phyloP scores from a whole-genome alignment of 352 stramenopile genomes.

The Phytopythium helicoides region DNA sequence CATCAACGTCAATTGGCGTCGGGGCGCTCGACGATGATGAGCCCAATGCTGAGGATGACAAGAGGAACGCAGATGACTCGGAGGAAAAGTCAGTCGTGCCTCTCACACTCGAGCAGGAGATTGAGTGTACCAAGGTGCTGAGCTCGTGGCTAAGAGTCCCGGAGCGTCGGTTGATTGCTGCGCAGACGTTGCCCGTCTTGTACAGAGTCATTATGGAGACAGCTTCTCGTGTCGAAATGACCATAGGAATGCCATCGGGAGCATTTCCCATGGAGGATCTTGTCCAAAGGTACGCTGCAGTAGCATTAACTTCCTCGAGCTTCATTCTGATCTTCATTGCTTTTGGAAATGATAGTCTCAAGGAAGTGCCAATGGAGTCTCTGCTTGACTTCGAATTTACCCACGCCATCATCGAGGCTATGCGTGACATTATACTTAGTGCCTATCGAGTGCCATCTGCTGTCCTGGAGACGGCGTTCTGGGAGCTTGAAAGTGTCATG shows the following conservation, averaged over 20 bases:
- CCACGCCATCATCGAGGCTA: conserved; percentile 43
- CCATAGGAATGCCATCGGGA: conserved; percentile 16
- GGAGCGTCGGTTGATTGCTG: conserved; percentile 27
- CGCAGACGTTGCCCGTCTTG: conserved; percentile 32
- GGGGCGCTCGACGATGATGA: conserved; percentile 1
- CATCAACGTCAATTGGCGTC: background rate
- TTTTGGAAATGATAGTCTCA: conserved; percentile 26
- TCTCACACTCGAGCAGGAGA: conserved; percentile 22
- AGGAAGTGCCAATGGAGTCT: conserved; percentile 23
- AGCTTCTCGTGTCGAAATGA: conserved; percentile 10
- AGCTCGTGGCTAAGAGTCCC: conserved; percentile 35
- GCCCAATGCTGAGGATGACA: background rate
- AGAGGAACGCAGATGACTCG: conserved; percentile 22
- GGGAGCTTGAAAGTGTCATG: conserved; percentile 45
- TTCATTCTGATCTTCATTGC: background rate
- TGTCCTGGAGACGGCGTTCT: conserved; percentile 32
- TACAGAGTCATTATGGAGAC: conserved; percentile 28
- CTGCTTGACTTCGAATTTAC: conserved; percentile 59
- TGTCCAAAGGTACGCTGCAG: conserved; percentile 29
- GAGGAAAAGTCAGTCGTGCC: conserved; percentile 25
- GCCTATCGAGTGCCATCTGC: conserved; percentile 21
- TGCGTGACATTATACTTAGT: conserved; percentile 52
- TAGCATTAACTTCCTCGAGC: background rate
- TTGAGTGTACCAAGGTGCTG: conserved; percentile 37
- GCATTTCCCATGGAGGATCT: conserved; percentile 26